These are phyloP conservation scores for Luvunga scandens DNA, from an alignment of 345 rosid species.

Conservation along the genomic window DNA sequence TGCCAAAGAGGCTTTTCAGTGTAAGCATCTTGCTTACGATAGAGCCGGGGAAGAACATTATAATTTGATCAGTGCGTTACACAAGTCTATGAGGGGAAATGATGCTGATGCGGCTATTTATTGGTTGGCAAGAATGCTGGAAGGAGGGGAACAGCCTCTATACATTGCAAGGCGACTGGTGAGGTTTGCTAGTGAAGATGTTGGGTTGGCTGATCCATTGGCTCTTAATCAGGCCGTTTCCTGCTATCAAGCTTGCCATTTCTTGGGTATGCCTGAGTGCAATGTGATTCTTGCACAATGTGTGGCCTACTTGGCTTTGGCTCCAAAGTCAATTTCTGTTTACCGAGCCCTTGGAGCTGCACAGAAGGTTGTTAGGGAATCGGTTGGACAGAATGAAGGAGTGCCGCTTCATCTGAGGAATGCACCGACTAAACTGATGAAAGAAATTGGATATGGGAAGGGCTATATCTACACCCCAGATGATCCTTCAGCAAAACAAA, in stretches of 20 bases:
- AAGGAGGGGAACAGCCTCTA: constrained; percentile 84
- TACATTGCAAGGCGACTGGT: constrained; percentile 78
- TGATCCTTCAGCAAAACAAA: constrained; percentile 54
- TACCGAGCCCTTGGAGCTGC: constrained; percentile 71
- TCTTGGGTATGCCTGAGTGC: constrained; percentile 84
- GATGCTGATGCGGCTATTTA: constrained; percentile 79
- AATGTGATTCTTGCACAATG: constrained; percentile 80
- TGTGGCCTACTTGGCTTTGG: constrained; percentile 73
- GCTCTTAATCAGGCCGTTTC: constrained; percentile 83
- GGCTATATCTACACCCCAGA: constrained; percentile 75
- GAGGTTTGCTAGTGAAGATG: constrained; percentile 87
- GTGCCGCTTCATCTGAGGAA: constrained; percentile 86
- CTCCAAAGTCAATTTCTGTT: constrained; percentile 70
- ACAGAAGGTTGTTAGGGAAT: constrained; percentile 60
- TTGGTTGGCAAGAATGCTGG: constrained; percentile 84
- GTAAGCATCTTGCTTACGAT: constrained; percentile 80
- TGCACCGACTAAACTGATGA: constrained; percentile 81
- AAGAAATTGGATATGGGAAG: constrained; percentile 74
- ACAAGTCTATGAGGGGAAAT: constrained; percentile 83
- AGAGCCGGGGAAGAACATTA: constrained; percentile 83
- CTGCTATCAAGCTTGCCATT: constrained; percentile 89
- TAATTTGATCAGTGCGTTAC: constrained; percentile 77
- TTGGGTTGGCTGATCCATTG: constrained; percentile 72
- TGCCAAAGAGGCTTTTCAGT: constrained; percentile 79
- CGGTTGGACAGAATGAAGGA: constrained; percentile 76